Evolutionary conservation across 345 rosid genomes (phyloP).

Genomic region (Orychophragmus violaceus): DNA sequence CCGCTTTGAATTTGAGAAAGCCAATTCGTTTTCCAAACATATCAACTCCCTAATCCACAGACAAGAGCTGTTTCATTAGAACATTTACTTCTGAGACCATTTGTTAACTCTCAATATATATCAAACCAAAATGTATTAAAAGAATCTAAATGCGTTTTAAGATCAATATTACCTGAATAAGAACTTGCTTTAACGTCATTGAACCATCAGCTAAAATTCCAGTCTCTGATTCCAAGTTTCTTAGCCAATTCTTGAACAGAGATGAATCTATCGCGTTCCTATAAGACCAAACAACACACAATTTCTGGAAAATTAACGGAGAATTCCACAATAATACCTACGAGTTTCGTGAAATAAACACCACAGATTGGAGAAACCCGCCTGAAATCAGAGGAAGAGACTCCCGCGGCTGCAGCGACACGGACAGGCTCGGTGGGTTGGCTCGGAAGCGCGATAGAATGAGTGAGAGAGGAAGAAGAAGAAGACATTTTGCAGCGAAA

Average conservation of each 20-base stretch:
- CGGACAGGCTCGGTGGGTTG: slow-evolving; percentile 58
- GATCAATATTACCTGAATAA: slow-evolving; percentile 52
- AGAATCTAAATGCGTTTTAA: background rate
- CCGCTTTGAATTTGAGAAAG: slow-evolving; percentile 84
- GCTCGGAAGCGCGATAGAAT: slow-evolving; percentile 41
- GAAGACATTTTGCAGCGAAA: slow-evolving; percentile 39
- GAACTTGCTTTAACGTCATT: slow-evolving; percentile 53
- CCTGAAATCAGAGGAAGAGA: slow-evolving; percentile 71
- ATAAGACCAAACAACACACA: background rate
- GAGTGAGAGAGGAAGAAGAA: slow-evolving; percentile 34
- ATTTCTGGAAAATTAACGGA: background rate
- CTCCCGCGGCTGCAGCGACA: slow-evolving; percentile 52
- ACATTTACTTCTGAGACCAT: background rate
- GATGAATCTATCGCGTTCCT: slow-evolving; percentile 72
- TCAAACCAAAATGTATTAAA: background rate
- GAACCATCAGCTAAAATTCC: slow-evolving; percentile 66
- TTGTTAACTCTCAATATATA: background rate
- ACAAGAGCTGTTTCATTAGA: background rate
- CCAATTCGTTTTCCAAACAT: slow-evolving; percentile 80
- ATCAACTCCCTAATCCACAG: slow-evolving; percentile 66
- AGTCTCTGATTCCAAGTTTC: slow-evolving; percentile 59
- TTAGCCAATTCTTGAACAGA: slow-evolving; percentile 75
- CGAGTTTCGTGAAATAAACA: background rate
- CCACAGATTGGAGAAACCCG: background rate
- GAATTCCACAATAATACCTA: background rate